Conservation (phyloP, 2,329 filamentous ascomycete species). For the Ceratocystis huliohia region DNA sequence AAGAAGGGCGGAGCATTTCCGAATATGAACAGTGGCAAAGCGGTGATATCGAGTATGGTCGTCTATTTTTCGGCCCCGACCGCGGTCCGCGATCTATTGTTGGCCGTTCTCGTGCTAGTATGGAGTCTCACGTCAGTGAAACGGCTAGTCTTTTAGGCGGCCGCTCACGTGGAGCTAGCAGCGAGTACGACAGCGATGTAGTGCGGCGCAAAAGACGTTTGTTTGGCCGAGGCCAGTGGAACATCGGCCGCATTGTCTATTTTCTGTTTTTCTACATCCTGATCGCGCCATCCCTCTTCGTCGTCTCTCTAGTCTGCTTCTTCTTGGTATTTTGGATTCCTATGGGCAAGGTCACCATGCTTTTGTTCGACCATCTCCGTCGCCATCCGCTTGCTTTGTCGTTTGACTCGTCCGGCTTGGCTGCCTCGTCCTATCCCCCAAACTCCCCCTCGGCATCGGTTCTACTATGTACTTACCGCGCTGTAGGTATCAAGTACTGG, state of each 20-base stretch:
- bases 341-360: constrained; percentile 88
- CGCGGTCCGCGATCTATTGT: constrained; percentile 59
- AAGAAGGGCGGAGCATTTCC: constrained; percentile 90
- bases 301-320: constrained; percentile 86
- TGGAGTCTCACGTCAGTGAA: constrained; percentile 74
- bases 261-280: constrained; percentile 93
- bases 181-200: constrained; percentile 25
- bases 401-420: constrained; percentile 75
- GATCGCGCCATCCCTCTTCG: constrained; percentile 70
- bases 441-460: constrained; percentile 68
- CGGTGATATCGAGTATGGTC: constrained; percentile 87
- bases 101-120: constrained; percentile 72
- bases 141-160: constrained; percentile 75
- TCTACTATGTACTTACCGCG: constrained; percentile 89
- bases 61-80: constrained; percentile 86
- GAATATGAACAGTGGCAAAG: constrained; percentile 99
- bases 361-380: constrained; percentile 81
- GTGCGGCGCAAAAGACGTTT: constrained; percentile 56
- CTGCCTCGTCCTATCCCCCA: constrained; percentile 49
- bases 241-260: constrained; percentile 83
- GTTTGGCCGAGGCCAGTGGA: constrained; percentile 95
- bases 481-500: constrained; percentile 91
- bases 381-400: constrained; percentile 85
- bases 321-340: constrained; percentile 95
- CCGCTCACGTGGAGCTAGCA: constrained; percentile 28